A percentile compares a stretch with the other conserved stretches of the same genome.
Conservation (phyloP, 768 basidiomycete genomes). For the Jaapia argillacea region DNA sequence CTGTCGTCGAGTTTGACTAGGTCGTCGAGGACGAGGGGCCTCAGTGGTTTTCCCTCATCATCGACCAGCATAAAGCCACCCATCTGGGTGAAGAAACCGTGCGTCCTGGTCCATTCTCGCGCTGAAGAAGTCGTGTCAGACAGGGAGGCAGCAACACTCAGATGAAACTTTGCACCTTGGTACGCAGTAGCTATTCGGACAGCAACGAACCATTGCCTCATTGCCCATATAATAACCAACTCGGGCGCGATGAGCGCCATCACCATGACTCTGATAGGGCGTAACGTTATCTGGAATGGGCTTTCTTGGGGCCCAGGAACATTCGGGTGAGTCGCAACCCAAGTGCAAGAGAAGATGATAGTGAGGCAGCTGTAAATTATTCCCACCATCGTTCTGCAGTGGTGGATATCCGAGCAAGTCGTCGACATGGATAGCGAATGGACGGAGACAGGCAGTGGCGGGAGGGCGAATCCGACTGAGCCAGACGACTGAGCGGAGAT, state of each 20-base stretch:
- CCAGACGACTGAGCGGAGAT: no score
- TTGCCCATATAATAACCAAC: constrained; percentile 17
- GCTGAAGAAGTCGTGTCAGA: not conserved
- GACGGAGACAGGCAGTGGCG: no score
- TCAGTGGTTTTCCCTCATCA: not conserved
- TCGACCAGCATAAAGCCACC: constrained; percentile 1
- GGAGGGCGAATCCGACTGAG: no score
- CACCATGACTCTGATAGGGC: constrained; percentile 11
- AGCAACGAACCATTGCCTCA: constrained; percentile 11
- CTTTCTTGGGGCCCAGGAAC: constrained; percentile 13
- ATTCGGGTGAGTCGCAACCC: constrained; percentile 21
- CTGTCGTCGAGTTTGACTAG: no score
- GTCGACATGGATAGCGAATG: no score
- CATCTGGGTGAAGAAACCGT: constrained; percentile 3
- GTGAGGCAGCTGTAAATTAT: constrained; percentile 19
- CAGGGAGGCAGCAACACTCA: not conserved
- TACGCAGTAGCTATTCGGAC: not conserved
- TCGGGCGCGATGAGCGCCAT: constrained; percentile 18
- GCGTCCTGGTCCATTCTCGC: constrained; percentile 3
- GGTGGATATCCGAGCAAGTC: no score
- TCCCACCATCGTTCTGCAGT: constrained; percentile 1
- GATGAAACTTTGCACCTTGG: no score
- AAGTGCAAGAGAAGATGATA: constrained; percentile 19
- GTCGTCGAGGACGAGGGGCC: no score
- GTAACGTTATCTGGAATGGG: not conserved